Conservation (phyloP, 371 early-diverging fungal species). For the Rhizomucor pusillus region DNA sequence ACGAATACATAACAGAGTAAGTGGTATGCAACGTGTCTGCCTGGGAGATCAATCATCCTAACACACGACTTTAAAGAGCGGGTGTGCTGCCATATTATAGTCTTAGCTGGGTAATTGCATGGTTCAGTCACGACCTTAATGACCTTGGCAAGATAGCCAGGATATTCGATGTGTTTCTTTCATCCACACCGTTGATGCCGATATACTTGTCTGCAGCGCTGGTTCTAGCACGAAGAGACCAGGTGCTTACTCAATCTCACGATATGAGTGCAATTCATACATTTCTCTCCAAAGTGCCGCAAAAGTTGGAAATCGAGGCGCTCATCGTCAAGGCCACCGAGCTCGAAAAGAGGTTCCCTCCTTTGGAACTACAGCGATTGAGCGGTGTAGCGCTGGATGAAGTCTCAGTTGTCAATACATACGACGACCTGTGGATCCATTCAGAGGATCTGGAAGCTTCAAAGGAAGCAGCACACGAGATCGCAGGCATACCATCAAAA, state of each 20-base stretch:
- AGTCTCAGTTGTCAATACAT: slow-evolving; percentile 27
- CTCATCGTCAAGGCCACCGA: slow-evolving; percentile 38
- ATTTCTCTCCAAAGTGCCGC: slow-evolving; percentile 55
- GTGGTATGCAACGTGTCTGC: not conserved
- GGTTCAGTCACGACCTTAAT: slow-evolving; percentile 80
- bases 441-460: not conserved
- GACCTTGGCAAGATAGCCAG: slow-evolving; percentile 56
- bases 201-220: slow-evolving; percentile 72
- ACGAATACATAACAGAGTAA: slow-evolving; percentile 50
- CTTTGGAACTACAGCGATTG: slow-evolving; percentile 36
- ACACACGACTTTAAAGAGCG: slow-evolving; percentile 29
- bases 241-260: slow-evolving; percentile 43
- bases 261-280: slow-evolving; percentile 58
- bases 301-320: slow-evolving; percentile 36
- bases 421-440: slow-evolving; percentile 17
- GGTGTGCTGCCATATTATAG: slow-evolving; percentile 77
- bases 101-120: slow-evolving; percentile 83
- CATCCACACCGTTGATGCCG: slow-evolving; percentile 70
- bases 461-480: slow-evolving; percentile 14
- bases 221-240: slow-evolving; percentile 47
- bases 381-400: slow-evolving; percentile 40
- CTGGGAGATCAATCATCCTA: not conserved
- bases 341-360: slow-evolving; percentile 39
- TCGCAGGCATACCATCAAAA: slow-evolving; percentile 10
- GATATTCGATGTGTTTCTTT: slow-evolving; percentile 75